Evolutionary conservation across 129 eudicot genomes (phyloP), one percentile per base, ranked within the genome.

Genomic region (Arctium lappa): DNA sequence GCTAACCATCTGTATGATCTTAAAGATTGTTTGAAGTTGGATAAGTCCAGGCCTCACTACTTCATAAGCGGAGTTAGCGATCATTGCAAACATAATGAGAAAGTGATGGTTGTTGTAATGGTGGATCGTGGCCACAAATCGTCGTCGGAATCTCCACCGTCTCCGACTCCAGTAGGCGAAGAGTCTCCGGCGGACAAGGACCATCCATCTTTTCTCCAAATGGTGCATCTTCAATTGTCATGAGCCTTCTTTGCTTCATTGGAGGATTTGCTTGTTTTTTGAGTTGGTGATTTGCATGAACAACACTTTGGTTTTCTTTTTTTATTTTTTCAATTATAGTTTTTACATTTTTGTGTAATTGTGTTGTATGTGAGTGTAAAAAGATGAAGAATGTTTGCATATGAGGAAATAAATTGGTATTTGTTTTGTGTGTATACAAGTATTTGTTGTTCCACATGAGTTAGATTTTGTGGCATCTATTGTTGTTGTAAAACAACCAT

Each of bases 51-150:
- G 80, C 80, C 90, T 7, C 79, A 79, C 62, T 87, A 84, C 84
- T 87, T 87, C 83, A 84, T 87, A 13, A 87, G 90, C 76, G 90
- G 90, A 42, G 73, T 74, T 5, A 8, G 78, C 5, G 85, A 83
- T 1, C 76, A 86, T 86, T 12, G 34, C 27, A 22, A 22, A 22
- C 27, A 22, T 22, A 22, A 22, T 22, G 27, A 22, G 27, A 22
- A 22, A 22, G 27, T 22, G 27, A 22, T 22, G 27, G 27, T 22
- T 22, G 27, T 22, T 22, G 27, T 22, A 22, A 22, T 86, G 86
- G 89, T 86, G 10, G 92, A 91, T 44, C 85, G 95, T 30, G 80
- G 71, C 85, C 81, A 86, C 34, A 80, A 78, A 50, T 4, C 85
- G 13, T 46, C 88, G 0, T 10, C 87, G 3, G 69, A 80, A 31